Conservation (phyloP, 2,329 filamentous ascomycete species). For the Blumeria graminis region DNA sequence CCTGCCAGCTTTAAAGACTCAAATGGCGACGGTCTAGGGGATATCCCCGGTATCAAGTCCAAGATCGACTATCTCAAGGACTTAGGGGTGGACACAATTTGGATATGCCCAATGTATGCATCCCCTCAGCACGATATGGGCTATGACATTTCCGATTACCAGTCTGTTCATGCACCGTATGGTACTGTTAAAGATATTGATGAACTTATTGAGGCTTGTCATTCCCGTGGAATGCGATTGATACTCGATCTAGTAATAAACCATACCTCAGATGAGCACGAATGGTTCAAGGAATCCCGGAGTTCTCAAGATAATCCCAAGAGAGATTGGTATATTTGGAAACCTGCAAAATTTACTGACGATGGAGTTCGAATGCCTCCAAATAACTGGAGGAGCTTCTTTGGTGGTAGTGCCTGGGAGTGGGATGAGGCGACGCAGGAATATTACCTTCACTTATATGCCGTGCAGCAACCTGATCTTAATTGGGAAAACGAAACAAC, state of each 20-base stretch:
- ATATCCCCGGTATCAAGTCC: slow-evolving; percentile 33
- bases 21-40: slow-evolving; percentile 32
- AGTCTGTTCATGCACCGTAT: slow-evolving; percentile 36
- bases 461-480: slow-evolving; percentile 52
- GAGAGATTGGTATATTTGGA: slow-evolving; percentile 41
- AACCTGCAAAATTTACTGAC: slow-evolving; percentile 24
- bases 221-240: slow-evolving; percentile 39
- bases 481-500: slow-evolving; percentile 57
- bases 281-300: slow-evolving; percentile 33
- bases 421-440: slow-evolving; percentile 46
- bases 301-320: slow-evolving; percentile 25
- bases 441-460: slow-evolving; percentile 57
- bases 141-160: slow-evolving; percentile 44
- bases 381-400: slow-evolving; percentile 47
- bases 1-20: slow-evolving; percentile 31
- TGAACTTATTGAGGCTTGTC: slow-evolving; percentile 30
- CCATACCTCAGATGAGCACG: slow-evolving; percentile 46
- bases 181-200: slow-evolving; percentile 43
- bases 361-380: slow-evolving; percentile 42
- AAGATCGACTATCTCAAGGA: slow-evolving; percentile 34
- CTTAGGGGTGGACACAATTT: slow-evolving; percentile 37
- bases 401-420: slow-evolving; percentile 36
- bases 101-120: slow-evolving; percentile 42
- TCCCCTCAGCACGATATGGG: slow-evolving; percentile 42
- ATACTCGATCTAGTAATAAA: slow-evolving; percentile 57